These are phyloP conservation scores for Phytopythium vexans DNA, from an alignment of 352 stramenopile genomes.

Conservation along the genomic window DNA sequence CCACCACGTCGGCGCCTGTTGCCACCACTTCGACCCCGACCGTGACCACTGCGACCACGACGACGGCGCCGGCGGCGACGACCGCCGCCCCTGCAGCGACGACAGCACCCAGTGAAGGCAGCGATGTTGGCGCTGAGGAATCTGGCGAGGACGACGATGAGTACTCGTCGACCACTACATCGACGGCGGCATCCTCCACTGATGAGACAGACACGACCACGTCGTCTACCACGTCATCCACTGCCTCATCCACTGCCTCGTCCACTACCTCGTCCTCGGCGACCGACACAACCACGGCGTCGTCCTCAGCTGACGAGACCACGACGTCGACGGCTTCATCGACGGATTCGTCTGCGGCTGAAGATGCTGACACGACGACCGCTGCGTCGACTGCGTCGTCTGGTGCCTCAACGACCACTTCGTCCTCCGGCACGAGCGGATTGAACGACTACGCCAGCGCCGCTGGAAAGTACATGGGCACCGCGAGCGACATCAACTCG, in stretches of 20 bases:
- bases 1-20: neutral
- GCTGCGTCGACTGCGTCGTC: neutral
- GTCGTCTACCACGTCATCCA: neutral
- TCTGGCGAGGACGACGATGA: neutral
- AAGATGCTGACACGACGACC: neutral
- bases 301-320: neutral
- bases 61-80: neutral
- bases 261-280: neutral
- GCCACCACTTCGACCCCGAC: neutral
- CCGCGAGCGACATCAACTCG: conserved; percentile 16
- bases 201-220: neutral
- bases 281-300: neutral
- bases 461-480: conserved; percentile 28
- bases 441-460: conserved; percentile 15
- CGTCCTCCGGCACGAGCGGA: conserved; percentile 18
- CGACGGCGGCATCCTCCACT: neutral
- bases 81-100: neutral
- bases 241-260: neutral
- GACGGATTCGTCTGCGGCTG: neutral
- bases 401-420: conserved; percentile 1
- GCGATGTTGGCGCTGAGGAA: neutral
- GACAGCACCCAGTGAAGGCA: neutral
- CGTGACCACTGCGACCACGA: neutral
- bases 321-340: neutral
- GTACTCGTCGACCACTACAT: neutral